Conservation (phyloP, 2,329 filamentous ascomycete genomes). For the Mycosphaerella arachidis region DNA sequence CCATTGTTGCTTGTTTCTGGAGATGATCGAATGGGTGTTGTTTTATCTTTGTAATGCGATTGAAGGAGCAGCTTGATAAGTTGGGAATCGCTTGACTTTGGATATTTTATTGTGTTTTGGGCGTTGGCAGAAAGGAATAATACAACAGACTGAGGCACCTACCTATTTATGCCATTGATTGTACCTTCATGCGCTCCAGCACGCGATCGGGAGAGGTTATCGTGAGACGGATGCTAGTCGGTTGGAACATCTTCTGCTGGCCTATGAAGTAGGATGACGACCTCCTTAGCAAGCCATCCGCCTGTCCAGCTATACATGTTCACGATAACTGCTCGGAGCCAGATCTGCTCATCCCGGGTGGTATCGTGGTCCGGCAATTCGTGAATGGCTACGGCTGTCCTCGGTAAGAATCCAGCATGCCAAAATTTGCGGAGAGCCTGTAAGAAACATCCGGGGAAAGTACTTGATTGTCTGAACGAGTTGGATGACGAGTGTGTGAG, state of each 20-base stretch:
- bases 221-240: constrained; percentile 1
- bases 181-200: not conserved
- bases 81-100: no score
- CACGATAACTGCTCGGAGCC: constrained; percentile 17
- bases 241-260: not conserved
- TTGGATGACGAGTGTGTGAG: constrained; percentile 5
- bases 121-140: not conserved
- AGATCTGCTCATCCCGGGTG: constrained; percentile 7
- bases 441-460: not conserved
- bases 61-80: no score
- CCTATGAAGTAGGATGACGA: constrained; percentile 14
- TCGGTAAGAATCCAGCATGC: constrained; percentile 10
- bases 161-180: constrained; percentile 6
- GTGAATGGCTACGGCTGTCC: constrained; percentile 15
- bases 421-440: constrained; percentile 16
- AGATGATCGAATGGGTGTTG: not conserved
- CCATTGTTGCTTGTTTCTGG: constrained; percentile 7
- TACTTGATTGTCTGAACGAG: not conserved
- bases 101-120: not conserved
- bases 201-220: not conserved
- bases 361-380: constrained; percentile 9
- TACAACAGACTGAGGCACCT: constrained; percentile 1
- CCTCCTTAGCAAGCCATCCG: constrained; percentile 16
- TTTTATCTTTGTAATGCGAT: not conserved
- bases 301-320: constrained; percentile 9